Evolutionary conservation across 106 monocot genomes (phyloP).

Genomic region (Ottelia alismoides): DNA sequence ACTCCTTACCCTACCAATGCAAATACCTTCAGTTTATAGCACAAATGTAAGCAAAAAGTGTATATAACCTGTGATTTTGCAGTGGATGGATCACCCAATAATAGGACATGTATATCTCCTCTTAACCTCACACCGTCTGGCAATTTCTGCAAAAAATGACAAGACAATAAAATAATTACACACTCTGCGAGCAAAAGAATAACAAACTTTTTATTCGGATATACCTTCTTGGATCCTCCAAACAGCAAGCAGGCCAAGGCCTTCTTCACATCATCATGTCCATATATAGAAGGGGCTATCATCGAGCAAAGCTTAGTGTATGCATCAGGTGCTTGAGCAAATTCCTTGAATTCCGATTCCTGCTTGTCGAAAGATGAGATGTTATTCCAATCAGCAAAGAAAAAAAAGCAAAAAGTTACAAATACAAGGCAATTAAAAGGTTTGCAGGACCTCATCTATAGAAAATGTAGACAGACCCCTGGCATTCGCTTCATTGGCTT

Average conservation of each 20-base stretch:
- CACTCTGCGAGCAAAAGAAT: too few species aligned
- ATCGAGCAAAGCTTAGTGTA: conserved; percentile 69
- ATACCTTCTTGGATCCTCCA: conserved; percentile 94
- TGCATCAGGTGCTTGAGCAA: conserved; percentile 89
- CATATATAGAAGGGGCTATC: conserved; percentile 96
- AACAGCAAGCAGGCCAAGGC: conserved; percentile 88
- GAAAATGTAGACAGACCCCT: conserved; percentile 65
- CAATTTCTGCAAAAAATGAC: conserved; percentile 61
- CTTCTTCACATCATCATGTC: conserved; percentile 92
- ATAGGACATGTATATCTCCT: conserved; percentile 91
- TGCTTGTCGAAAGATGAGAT: too few species aligned
- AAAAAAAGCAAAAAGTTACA: too few species aligned
- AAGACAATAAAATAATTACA: too few species aligned
- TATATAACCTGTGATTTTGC: conserved; percentile 98
- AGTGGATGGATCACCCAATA: conserved; percentile 95
- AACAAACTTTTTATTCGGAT: too few species aligned
- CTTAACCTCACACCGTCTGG: conserved; percentile 93
- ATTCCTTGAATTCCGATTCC: conserved; percentile 88
- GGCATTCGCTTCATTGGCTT: conserved; percentile 65
- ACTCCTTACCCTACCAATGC: too few species aligned
- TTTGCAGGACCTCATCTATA: conserved; percentile 77
- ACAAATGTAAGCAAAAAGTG: too few species aligned
- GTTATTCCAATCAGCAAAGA: too few species aligned
- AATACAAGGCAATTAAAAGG: too few species aligned
- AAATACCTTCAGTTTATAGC: too few species aligned